Conservation (phyloP, 2,329 filamentous ascomycete species). For the Diaporthe australafricana region DNA sequence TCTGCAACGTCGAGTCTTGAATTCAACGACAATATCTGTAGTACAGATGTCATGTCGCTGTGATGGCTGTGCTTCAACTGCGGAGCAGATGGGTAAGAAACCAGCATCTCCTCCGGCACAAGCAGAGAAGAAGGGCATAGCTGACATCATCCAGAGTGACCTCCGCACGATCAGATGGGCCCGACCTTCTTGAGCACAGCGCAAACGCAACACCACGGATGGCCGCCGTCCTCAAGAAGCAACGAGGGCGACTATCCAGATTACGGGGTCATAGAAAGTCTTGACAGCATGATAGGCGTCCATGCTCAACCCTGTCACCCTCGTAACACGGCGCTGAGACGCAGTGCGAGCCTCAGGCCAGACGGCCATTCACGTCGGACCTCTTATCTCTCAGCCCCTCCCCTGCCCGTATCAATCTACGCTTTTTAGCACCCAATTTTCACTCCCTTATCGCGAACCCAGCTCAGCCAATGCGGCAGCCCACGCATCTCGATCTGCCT, state of each 20-base stretch:
- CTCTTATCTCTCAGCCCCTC: slow-evolving; percentile 20
- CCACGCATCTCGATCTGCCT: slow-evolving; percentile 16
- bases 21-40: slow-evolving; percentile 28
- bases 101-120: not conserved
- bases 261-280: not conserved
- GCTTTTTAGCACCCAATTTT: slow-evolving; percentile 22
- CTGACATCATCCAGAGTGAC: not conserved
- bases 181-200: not conserved
- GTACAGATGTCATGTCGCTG: not conserved
- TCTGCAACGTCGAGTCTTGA: slow-evolving; percentile 2
- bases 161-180: not conserved
- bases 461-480: slow-evolving; percentile 24
- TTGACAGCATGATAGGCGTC: not conserved
- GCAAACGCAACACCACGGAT: not conserved
- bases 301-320: slow-evolving; percentile 4
- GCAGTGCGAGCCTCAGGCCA: not conserved
- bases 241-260: not conserved
- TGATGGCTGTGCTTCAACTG: not conserved
- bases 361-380: not conserved
- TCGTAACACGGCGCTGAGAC: not conserved
- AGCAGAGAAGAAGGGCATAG: not conserved
- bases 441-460: slow-evolving; percentile 25
- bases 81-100: not conserved
- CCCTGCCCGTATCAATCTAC: slow-evolving; percentile 19
- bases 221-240: not conserved